A percentile compares a stretch with the other conserved stretches of the same genome.
Conservation (phyloP, 2,329 filamentous ascomycete species). For the Hymenotorrendiella dingleyae region DNA sequence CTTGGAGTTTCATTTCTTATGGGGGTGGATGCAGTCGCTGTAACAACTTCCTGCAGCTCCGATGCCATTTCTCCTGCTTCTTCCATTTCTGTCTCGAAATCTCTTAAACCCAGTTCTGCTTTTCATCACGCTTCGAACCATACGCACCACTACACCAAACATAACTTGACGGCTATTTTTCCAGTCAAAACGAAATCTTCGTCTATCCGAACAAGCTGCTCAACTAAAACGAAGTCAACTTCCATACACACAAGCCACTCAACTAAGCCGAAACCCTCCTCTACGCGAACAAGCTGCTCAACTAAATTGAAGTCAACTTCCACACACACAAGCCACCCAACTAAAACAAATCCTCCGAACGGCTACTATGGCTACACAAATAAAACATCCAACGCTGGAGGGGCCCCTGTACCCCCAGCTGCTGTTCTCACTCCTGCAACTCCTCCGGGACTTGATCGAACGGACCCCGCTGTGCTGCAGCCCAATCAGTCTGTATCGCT, state of each 20-base stretch:
- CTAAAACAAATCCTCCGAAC: neutral
- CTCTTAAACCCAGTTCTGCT: too few relatives aligned
- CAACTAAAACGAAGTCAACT: neutral
- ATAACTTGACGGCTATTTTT: neutral
- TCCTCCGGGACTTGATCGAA: constrained; percentile 4
- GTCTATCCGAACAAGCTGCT: neutral
- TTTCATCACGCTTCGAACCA: too few relatives aligned
- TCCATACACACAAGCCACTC: neutral
- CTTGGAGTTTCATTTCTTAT: neutral
- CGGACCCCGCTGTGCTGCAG: constrained; percentile 5
- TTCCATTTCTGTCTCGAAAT: neutral
- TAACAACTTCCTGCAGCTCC: neutral
- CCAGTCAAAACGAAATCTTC: neutral
- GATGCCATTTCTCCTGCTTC: neutral
- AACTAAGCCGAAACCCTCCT: too few relatives aligned
- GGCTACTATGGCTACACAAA: constrained; percentile 1
- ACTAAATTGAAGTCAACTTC: neutral
- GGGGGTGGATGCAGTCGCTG: constrained; percentile 1
- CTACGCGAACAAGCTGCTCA: neutral
- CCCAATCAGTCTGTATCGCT: constrained; percentile 4
- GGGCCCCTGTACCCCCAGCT: constrained; percentile 1
- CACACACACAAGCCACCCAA: neutral
- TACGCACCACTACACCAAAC: too few relatives aligned
- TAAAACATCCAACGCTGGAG: neutral
- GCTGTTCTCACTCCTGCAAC: constrained; percentile 4